phyloP scores from a whole-genome alignment of 352 stramenopile species.

The Pythium sukuiense region DNA sequence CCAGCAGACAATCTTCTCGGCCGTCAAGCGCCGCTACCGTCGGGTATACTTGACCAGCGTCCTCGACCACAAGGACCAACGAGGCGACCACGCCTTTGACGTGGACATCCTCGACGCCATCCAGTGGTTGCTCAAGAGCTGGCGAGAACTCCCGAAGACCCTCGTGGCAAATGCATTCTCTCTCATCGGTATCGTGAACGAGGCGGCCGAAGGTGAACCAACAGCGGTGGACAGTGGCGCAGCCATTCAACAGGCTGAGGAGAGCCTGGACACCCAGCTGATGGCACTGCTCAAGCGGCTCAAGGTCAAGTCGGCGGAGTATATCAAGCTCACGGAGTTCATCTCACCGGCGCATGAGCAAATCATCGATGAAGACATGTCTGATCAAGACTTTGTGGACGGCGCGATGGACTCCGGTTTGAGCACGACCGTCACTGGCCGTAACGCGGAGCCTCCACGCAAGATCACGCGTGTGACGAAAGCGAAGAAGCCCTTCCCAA shows the following conservation, averaged over 20 bases:
- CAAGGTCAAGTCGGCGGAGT: slow-evolving; percentile 37
- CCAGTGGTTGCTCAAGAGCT: slow-evolving; percentile 54
- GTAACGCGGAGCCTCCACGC: slow-evolving; percentile 28
- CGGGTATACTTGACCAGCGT: slow-evolving; percentile 45
- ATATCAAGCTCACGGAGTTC: slow-evolving; percentile 47
- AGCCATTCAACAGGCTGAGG: slow-evolving; percentile 28
- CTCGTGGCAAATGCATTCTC: slow-evolving; percentile 55
- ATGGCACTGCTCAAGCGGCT: slow-evolving; percentile 47
- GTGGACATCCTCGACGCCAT: slow-evolving; percentile 53
- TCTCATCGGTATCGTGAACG: slow-evolving; percentile 32
- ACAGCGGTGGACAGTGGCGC: neutral
- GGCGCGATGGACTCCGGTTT: slow-evolving; percentile 49
- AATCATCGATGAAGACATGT: slow-evolving; percentile 57
- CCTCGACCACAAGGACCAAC: slow-evolving; percentile 32
- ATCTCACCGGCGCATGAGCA: slow-evolving; percentile 43
- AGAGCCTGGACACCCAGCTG: slow-evolving; percentile 59
- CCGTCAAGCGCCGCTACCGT: slow-evolving; percentile 63
- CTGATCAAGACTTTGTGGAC: slow-evolving; percentile 69
- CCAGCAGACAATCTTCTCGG: slow-evolving; percentile 43
- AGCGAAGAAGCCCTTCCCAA: slow-evolving; percentile 25
- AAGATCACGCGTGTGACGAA: slow-evolving; percentile 25
- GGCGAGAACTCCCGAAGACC: slow-evolving; percentile 51
- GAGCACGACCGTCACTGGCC: slow-evolving; percentile 37
- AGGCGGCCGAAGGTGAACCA: slow-evolving; percentile 20
- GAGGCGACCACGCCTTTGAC: slow-evolving; percentile 37